Conservation (phyloP, 768 basidiomycete genomes). For the Pleurotus platypus region DNA sequence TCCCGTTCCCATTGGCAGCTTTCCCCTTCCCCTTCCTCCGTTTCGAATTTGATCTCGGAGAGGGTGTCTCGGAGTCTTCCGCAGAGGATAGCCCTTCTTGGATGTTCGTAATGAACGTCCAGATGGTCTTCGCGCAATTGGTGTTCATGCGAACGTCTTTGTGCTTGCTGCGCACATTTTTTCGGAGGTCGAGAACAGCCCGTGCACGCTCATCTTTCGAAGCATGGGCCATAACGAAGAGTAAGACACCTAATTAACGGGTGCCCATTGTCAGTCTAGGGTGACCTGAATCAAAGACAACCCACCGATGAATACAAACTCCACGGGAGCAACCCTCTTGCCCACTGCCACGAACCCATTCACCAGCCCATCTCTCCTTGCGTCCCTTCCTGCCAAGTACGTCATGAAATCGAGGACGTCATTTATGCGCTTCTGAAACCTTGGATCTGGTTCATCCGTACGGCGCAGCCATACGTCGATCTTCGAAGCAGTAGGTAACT, state of each 20-base stretch:
- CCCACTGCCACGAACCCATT: slow-evolving; percentile 49
- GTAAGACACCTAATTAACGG: slow-evolving; percentile 53
- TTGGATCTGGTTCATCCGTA: slow-evolving; percentile 35
- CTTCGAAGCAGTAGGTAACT: slow-evolving; percentile 49
- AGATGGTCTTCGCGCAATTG: slow-evolving; percentile 50
- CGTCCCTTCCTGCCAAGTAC: slow-evolving; percentile 40
- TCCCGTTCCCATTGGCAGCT: too few relatives aligned
- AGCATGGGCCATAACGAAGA: slow-evolving; percentile 50
- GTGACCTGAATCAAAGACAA: not conserved
- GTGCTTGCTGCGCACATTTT: slow-evolving; percentile 49
- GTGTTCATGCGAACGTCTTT: slow-evolving; percentile 65
- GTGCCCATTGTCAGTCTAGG: not conserved
- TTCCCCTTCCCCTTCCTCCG: not conserved
- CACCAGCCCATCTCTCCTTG: slow-evolving; percentile 24
- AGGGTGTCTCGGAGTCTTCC: too few relatives aligned
- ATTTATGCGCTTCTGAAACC: slow-evolving; percentile 53
- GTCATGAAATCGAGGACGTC: slow-evolving; percentile 51
- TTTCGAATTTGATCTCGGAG: not conserved
- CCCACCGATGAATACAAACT: slow-evolving; percentile 80
- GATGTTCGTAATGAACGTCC: slow-evolving; percentile 42
- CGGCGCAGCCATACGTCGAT: slow-evolving; percentile 51
- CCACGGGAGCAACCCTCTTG: slow-evolving; percentile 65
- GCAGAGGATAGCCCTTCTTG: too few relatives aligned
- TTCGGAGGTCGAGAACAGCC: slow-evolving; percentile 56
- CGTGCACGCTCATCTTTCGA: slow-evolving; percentile 44